Evolutionary conservation across 768 basidiomycete species (phyloP).

Genomic region (Gymnopilus junonius): DNA sequence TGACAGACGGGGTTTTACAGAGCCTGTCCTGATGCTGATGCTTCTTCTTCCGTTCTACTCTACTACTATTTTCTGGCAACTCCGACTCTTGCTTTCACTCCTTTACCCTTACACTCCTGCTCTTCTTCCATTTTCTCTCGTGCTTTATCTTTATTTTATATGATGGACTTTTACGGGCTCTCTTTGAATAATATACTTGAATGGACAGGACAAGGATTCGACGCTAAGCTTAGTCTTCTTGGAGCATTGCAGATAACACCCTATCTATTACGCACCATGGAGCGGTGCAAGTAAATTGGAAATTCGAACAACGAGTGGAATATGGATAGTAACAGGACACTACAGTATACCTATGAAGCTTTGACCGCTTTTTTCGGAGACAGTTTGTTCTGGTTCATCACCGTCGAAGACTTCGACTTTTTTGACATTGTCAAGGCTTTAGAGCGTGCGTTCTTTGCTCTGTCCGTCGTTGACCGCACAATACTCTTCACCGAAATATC

Average conservation of each 20-base stretch:
- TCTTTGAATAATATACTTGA: not conserved
- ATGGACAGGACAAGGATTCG: not conserved
- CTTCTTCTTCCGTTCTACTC: not conserved
- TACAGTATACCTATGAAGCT: not conserved
- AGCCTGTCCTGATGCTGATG: conserved; percentile 47
- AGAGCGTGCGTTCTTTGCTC: conserved; percentile 41
- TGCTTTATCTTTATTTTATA: conserved; percentile 20
- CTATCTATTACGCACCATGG: no score
- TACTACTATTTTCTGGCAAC: not conserved
- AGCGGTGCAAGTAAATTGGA: no score
- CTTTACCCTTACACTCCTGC: not conserved
- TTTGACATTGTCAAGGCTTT: conserved; percentile 24
- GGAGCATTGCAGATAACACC: no score
- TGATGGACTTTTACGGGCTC: conserved; percentile 6
- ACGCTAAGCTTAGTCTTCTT: no score
- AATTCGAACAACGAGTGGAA: no score
- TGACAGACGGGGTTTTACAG: conserved; percentile 67
- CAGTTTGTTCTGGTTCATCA: not conserved
- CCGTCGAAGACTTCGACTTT: not conserved
- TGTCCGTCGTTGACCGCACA: conserved; percentile 39
- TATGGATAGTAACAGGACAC: no score
- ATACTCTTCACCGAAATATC: conserved; percentile 39
- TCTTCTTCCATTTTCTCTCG: conserved; percentile 2
- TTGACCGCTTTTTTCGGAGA: not conserved
- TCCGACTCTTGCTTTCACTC: not conserved